These are phyloP conservation scores for Dendrothele bispora DNA, from an alignment of 768 basidiomycete genomes.

Conservation along the genomic window DNA sequence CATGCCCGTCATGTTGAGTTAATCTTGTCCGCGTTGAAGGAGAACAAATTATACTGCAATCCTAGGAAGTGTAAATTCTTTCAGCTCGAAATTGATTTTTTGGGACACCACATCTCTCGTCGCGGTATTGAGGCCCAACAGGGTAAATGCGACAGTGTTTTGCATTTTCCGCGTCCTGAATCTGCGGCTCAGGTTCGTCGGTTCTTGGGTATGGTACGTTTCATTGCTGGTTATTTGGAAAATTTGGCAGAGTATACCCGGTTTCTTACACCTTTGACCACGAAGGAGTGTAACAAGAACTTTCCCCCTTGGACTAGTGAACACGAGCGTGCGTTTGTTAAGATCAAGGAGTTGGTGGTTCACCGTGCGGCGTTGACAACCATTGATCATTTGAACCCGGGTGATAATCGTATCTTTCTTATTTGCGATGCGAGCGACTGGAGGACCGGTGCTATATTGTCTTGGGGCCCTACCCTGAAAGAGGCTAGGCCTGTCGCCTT, in stretches of 20 bases:
- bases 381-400: conserved; percentile 29
- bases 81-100: conserved; percentile 13
- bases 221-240: conserved; percentile 15
- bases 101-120: conserved; percentile 20
- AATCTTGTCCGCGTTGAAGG: too few relatives aligned
- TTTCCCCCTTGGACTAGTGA: conserved; percentile 23
- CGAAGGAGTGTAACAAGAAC: conserved; percentile 11
- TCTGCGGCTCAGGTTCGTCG: conserved; percentile 11
- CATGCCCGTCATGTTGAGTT: too few relatives aligned
- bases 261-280: conserved; percentile 16
- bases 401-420: conserved; percentile 30
- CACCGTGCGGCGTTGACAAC: conserved; percentile 23
- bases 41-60: too few relatives aligned
- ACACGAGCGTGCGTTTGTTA: conserved; percentile 25
- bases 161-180: conserved; percentile 20
- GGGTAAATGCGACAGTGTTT: conserved; percentile 15
- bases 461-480: conserved; percentile 23
- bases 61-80: too few relatives aligned
- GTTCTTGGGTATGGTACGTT: conserved; percentile 22
- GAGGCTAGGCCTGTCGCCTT: conserved; percentile 27
- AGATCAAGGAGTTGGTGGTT: conserved; percentile 26
- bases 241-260: conserved; percentile 16
- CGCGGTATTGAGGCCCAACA: conserved; percentile 19
- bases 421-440: conserved; percentile 26
- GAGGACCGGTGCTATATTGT: conserved; percentile 23